Percentiles rank a stretch among this genome's conserved stretches.
These are phyloP conservation scores for Aureobasidium pullulans DNA, from an alignment of 2,329 filamentous ascomycete species.

Conservation along the genomic window DNA sequence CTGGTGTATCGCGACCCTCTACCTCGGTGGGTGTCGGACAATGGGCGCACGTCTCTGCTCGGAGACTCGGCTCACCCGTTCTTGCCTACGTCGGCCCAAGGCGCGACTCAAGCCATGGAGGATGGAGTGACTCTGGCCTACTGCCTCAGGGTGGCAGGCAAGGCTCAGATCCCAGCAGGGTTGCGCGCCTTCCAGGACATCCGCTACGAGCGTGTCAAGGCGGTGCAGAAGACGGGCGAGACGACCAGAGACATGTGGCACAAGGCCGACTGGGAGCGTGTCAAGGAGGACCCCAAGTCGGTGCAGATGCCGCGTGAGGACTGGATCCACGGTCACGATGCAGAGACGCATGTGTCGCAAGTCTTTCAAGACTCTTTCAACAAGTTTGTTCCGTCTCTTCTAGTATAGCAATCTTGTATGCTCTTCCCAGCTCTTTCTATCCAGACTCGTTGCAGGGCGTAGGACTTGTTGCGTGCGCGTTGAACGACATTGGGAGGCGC, in stretches of 20 bases:
- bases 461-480: no score
- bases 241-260: constrained; percentile 38
- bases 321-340: constrained; percentile 15
- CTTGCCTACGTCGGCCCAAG: constrained; percentile 47
- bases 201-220: constrained; percentile 15
- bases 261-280: constrained; percentile 42
- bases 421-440: no score
- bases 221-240: constrained; percentile 16
- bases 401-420: no score
- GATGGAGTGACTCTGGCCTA: constrained; percentile 42
- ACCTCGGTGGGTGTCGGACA: constrained; percentile 46
- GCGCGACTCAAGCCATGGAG: constrained; percentile 48
- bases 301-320: constrained; percentile 40
- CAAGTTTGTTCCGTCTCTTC: constrained; percentile 1
- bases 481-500: no score
- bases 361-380: constrained; percentile 14
- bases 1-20: constrained; percentile 49
- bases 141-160: constrained; percentile 37
- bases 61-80: constrained; percentile 51
- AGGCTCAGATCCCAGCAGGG: constrained; percentile 28
- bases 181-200: constrained; percentile 16
- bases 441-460: no score
- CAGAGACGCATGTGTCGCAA: constrained; percentile 15
- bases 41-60: constrained; percentile 43
- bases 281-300: constrained; percentile 37